These are phyloP conservation scores for Aureobasidium subglaciale DNA, from an alignment of 2,329 filamentous ascomycete species.

Conservation along the genomic window DNA sequence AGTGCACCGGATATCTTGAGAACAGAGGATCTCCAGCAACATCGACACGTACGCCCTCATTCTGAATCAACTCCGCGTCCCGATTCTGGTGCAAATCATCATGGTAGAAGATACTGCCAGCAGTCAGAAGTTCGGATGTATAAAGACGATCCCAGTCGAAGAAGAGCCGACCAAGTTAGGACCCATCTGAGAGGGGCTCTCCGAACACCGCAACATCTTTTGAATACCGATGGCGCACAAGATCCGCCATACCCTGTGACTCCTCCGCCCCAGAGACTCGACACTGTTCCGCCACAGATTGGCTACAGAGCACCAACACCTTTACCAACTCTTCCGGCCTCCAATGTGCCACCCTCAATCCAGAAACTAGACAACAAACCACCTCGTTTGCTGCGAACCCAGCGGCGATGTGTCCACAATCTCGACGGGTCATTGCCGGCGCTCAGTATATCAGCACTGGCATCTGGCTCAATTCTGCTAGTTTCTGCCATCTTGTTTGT, in stretches of 20 bases:
- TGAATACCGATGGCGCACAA: not conserved
- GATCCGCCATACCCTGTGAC: slow-evolving; percentile 8
- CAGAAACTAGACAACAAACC: not conserved
- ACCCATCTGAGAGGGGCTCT: not conserved
- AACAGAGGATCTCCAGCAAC: not conserved
- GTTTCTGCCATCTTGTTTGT: slow-evolving; percentile 1
- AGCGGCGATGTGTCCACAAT: not conserved
- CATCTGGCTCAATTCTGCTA: not conserved
- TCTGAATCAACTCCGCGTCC: not conserved
- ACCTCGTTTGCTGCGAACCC: not conserved
- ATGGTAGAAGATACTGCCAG: not conserved
- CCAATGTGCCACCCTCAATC: not conserved
- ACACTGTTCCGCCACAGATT: not conserved
- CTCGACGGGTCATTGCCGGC: not conserved
- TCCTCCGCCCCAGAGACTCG: not conserved
- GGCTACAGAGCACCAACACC: slow-evolving; percentile 7
- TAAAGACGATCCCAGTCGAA: too few relatives aligned
- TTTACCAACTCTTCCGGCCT: not conserved
- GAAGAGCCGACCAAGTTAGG: too few relatives aligned
- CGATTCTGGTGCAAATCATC: not conserved
- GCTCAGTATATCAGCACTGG: not conserved
- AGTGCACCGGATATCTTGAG: not conserved
- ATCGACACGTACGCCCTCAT: not conserved
- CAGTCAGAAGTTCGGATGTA: too few relatives aligned
- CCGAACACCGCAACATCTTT: too few relatives aligned